These are phyloP conservation scores for Pyricularia sp. DNA, from an alignment of 2,329 filamentous ascomycete species.

Conservation along the genomic window DNA sequence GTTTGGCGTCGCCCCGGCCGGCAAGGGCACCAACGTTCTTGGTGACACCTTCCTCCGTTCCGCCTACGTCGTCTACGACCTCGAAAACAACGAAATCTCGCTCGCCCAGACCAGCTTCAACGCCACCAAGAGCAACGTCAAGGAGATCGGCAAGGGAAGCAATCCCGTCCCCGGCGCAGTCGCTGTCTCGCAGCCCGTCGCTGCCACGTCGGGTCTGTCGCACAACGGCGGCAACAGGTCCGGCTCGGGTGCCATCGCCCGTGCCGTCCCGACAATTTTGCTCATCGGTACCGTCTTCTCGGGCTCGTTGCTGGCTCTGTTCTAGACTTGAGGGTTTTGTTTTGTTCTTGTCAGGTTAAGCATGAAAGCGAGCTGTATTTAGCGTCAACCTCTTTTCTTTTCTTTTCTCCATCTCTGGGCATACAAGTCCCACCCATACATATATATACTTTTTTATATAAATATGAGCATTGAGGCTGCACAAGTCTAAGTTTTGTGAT, in stretches of 20 bases:
- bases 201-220: slow-evolving; percentile 35
- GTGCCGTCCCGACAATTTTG: not conserved
- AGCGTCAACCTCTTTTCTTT: not conserved
- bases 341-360: not conserved
- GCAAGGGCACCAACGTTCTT: slow-evolving; percentile 46
- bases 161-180: slow-evolving; percentile 45
- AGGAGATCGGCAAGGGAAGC: slow-evolving; percentile 44
- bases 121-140: slow-evolving; percentile 35
- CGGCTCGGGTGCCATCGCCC: not conserved
- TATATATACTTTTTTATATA: not conserved
- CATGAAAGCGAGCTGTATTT: not conserved
- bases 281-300: slow-evolving; percentile 3
- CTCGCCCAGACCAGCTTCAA: slow-evolving; percentile 60
- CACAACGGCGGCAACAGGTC: slow-evolving; percentile 5
- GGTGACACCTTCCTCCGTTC: slow-evolving; percentile 69
- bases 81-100: slow-evolving; percentile 62
- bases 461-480: not conserved
- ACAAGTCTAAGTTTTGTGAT: too few species aligned
- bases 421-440: not conserved
- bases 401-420: not conserved
- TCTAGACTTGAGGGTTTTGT: not conserved
- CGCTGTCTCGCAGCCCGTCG: slow-evolving; percentile 35
- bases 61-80: slow-evolving; percentile 68
- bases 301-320: slow-evolving; percentile 6
- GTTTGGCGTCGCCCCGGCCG: slow-evolving; percentile 57